Percentiles rank a stretch among this genome's conserved stretches.
Evolutionary conservation across 495 filamentous ascomycete species (phyloP).

Genomic region (Saxophila tyrrhenica): DNA sequence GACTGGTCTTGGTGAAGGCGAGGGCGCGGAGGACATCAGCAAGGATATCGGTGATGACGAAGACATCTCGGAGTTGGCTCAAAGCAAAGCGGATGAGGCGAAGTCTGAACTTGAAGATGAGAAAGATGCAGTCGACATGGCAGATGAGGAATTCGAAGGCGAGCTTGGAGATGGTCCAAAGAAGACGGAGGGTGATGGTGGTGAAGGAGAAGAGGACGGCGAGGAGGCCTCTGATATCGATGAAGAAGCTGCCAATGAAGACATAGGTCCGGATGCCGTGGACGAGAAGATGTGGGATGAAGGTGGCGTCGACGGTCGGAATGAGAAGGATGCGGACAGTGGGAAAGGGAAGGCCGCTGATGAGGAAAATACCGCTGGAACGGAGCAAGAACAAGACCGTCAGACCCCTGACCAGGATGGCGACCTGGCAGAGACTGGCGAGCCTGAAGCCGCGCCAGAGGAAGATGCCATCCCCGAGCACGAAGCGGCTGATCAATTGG

Average conservation of each 20-base stretch:
- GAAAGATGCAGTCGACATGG: constrained; percentile 87
- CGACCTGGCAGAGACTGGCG: constrained; percentile 38
- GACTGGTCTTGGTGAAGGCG: constrained; percentile 71
- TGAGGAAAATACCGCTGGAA: constrained; percentile 53
- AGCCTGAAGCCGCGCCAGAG: constrained; percentile 44
- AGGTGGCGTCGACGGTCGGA: constrained; percentile 60
- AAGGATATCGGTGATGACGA: constrained; percentile 92
- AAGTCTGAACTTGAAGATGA: constrained; percentile 41
- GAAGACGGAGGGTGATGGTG: constrained; percentile 43
- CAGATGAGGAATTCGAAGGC: constrained; percentile 77
- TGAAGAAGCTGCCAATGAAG: constrained; percentile 79
- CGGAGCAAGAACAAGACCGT: constrained; percentile 42
- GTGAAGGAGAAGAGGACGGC: constrained; percentile 43
- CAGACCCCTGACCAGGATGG: constrained; percentile 36
- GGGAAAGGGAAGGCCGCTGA: constrained; percentile 47
- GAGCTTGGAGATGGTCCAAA: constrained; percentile 57
- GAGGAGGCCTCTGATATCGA: constrained; percentile 57
- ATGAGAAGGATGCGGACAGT: constrained; percentile 69
- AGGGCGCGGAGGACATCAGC: constrained; percentile 92
- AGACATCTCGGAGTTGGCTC: constrained; percentile 81
- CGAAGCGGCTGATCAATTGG: constrained; percentile 53
- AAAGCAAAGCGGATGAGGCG: constrained; percentile 42
- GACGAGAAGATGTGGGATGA: constrained; percentile 99
- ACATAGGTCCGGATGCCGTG: constrained; percentile 73
- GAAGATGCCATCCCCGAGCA: constrained; percentile 53